These are phyloP conservation scores for Pestalotiopsis sp. DNA, from an alignment of 2,329 filamentous ascomycete species.

Conservation along the genomic window DNA sequence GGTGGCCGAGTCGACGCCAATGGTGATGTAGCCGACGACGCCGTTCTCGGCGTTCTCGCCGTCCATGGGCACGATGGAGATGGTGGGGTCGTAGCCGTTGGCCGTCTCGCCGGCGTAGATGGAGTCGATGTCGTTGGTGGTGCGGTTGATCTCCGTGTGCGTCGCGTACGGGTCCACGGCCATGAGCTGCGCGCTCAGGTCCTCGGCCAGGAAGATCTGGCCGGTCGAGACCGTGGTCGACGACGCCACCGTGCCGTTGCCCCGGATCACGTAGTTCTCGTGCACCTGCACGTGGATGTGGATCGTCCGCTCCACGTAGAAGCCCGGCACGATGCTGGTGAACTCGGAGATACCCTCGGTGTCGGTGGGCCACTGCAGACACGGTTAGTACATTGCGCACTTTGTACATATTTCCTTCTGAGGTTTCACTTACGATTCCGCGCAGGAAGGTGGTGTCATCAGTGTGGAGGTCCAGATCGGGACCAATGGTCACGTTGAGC, in stretches of 20 bases:
- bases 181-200: constrained; percentile 31
- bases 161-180: constrained; percentile 33
- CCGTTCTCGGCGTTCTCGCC: constrained; percentile 36
- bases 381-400: background rate
- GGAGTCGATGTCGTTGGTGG: constrained; percentile 30
- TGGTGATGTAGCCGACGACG: constrained; percentile 38
- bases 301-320: constrained; percentile 25
- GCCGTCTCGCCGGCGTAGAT: constrained; percentile 20
- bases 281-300: constrained; percentile 24
- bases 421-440: constrained; percentile 21
- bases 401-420: background rate
- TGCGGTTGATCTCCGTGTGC: constrained; percentile 38
- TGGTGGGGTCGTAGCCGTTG: constrained; percentile 32
- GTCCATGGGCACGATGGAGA: constrained; percentile 34
- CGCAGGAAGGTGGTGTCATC: constrained; percentile 31
- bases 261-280: constrained; percentile 20
- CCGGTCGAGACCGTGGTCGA: constrained; percentile 20
- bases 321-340: constrained; percentile 25
- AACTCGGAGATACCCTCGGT: constrained; percentile 28
- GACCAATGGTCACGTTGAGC: constrained; percentile 29
- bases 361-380: constrained; percentile 26
- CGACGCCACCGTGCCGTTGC: constrained; percentile 20
- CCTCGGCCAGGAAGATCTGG: constrained; percentile 20
- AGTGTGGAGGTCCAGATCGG: constrained; percentile 25
- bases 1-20: constrained; percentile 31